These are phyloP conservation scores for Parascedosporium putredinis DNA, from an alignment of 2,329 filamentous ascomycete species.

Conservation along the genomic window DNA sequence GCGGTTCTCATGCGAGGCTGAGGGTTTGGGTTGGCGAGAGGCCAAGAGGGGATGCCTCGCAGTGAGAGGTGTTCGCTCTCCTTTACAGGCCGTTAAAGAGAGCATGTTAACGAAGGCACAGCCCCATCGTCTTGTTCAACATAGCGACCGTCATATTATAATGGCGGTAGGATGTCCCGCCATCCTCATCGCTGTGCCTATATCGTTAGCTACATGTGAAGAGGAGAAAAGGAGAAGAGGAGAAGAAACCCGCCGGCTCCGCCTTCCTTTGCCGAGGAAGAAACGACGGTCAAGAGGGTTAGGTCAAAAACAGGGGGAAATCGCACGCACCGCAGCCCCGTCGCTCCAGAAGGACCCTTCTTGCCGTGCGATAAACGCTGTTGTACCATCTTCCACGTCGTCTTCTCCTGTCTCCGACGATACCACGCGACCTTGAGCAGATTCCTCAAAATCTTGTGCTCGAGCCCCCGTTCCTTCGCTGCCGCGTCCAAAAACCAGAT, in stretches of 20 bases:
- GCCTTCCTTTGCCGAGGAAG: no score
- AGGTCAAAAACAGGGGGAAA: not conserved
- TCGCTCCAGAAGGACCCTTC: conserved; percentile 3
- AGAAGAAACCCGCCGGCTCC: no score
- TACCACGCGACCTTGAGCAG: conserved; percentile 42
- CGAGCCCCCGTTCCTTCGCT: conserved; percentile 50
- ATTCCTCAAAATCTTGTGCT: conserved; percentile 64
- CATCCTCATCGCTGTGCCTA: no score
- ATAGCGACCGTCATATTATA: conserved; percentile 62
- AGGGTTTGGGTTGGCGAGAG: no score
- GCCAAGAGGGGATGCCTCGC: no score
- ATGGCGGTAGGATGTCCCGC: conserved; percentile 48
- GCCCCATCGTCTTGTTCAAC: conserved; percentile 63
- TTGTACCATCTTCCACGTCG: conserved; percentile 11
- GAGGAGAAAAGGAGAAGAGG: not conserved
- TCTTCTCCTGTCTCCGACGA: conserved; percentile 18
- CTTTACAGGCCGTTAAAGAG: no score
- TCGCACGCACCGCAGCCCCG: not conserved
- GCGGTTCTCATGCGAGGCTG: no score
- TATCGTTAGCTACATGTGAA: no score
- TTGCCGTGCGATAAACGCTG: conserved; percentile 13
- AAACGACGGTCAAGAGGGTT: no score
- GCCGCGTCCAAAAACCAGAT: conserved; percentile 61
- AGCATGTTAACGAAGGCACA: conserved; percentile 43
- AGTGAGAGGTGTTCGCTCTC: no score